Conservation (phyloP, 1,284 basidiomycete species). For the Papiliotrema laurentii region DNA sequence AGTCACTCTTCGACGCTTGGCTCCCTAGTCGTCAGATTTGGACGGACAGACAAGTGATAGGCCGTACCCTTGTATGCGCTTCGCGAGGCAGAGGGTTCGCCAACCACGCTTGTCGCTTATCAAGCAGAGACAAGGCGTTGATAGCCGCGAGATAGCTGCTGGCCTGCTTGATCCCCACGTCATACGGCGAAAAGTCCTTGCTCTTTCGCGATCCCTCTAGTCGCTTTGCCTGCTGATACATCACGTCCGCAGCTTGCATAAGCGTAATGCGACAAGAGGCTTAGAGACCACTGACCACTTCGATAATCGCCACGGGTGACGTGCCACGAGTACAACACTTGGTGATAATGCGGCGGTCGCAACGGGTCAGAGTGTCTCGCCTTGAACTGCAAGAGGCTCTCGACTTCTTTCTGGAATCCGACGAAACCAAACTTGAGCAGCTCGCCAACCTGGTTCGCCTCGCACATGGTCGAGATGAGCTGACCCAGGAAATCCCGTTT, state of each 20-base stretch:
- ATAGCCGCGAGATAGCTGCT: conserved; percentile 78
- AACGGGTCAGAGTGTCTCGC: conserved; percentile 90
- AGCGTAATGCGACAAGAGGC: conserved; percentile 3
- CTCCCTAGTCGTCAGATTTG: conserved; percentile 26
- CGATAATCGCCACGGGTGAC: conserved; percentile 79
- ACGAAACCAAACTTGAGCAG: conserved; percentile 82
- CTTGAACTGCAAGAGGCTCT: conserved; percentile 85
- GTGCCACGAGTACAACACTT: conserved; percentile 94
- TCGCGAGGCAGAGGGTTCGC: conserved; percentile 50
- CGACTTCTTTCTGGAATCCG: conserved; percentile 80
- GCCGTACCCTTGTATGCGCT: conserved; percentile 9
- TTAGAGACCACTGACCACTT: conserved; percentile 58
- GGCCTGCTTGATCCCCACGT: conserved; percentile 68
- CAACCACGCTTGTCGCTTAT: conserved; percentile 80
- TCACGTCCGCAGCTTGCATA: conserved; percentile 70
- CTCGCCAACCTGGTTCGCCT: conserved; percentile 71
- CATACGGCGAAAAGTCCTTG: conserved; percentile 49
- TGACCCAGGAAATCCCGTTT: conserved; percentile 73
- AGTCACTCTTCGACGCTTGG: conserved; percentile 67
- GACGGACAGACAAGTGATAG: background rate
- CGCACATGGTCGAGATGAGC: conserved; percentile 88
- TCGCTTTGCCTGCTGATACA: conserved; percentile 89
- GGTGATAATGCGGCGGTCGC: conserved; percentile 78
- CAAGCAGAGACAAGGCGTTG: conserved; percentile 80
- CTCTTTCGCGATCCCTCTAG: conserved; percentile 54